Percentiles rank a stretch among this genome's conserved stretches.
Conservation (phyloP, 805 yeast genomes). For the Metschnikowia hibisci region DNA sequence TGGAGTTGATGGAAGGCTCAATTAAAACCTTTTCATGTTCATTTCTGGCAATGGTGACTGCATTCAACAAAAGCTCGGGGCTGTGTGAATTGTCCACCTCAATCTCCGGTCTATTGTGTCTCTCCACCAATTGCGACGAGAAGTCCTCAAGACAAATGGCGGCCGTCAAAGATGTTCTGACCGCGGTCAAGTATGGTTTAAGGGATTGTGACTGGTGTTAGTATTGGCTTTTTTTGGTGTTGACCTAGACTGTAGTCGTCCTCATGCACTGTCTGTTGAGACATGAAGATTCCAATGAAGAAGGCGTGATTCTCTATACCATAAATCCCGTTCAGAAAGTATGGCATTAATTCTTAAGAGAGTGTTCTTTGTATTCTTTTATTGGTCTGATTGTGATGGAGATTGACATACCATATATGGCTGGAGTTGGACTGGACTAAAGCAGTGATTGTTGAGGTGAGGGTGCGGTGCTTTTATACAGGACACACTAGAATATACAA, state of each 20-base stretch:
- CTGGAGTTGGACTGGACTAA: too few relatives aligned
- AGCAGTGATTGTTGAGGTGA: too few relatives aligned
- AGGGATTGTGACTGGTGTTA: slow-evolving; percentile 83
- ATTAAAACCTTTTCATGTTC: slow-evolving; percentile 90
- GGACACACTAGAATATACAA: too few relatives aligned
- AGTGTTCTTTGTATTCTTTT: background rate
- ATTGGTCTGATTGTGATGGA: too few relatives aligned
- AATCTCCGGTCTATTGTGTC: slow-evolving; percentile 96
- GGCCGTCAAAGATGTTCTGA: slow-evolving; percentile 87
- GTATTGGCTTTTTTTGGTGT: slow-evolving; percentile 5
- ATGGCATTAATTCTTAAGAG: too few relatives aligned
- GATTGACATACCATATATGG: too few relatives aligned
- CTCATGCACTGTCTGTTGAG: background rate
- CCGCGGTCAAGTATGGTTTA: slow-evolving; percentile 91
- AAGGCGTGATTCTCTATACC: background rate
- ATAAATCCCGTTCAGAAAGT: too few relatives aligned
- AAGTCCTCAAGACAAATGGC: slow-evolving; percentile 91
- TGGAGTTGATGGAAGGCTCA: slow-evolving; percentile 91
- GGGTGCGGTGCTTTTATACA: too few relatives aligned
- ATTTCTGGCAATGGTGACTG: slow-evolving; percentile 86
- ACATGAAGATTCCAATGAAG: background rate
- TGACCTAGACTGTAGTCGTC: too few relatives aligned
- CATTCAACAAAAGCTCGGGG: slow-evolving; percentile 80
- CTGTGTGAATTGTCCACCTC: slow-evolving; percentile 72
- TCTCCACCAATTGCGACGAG: slow-evolving; percentile 91